phyloP scores from a whole-genome alignment of 768 basidiomycete genomes.

The Kwoniella dendrophila region DNA sequence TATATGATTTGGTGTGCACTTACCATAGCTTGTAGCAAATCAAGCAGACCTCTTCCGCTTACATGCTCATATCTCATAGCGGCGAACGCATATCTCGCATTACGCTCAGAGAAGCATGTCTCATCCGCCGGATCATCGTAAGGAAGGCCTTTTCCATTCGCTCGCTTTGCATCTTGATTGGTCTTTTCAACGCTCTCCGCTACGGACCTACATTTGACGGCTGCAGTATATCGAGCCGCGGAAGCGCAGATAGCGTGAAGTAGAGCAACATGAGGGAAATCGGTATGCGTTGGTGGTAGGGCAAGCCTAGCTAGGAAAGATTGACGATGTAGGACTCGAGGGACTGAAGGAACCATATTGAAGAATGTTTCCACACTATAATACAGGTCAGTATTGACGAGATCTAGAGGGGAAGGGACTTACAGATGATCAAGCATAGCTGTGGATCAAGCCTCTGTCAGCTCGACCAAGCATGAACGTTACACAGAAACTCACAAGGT shows the following conservation, averaged over 20 bases:
- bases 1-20: not conserved
- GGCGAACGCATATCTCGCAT: constrained; percentile 36
- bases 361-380: constrained; percentile 77
- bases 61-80: constrained; percentile 27
- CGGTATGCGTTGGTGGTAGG: constrained; percentile 68
- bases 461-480: not conserved
- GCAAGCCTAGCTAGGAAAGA: constrained; percentile 68
- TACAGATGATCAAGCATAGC: constrained; percentile 38
- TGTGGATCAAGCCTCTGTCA: not conserved
- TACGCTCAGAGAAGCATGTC: constrained; percentile 42
- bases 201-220: constrained; percentile 30
- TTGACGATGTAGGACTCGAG: constrained; percentile 67
- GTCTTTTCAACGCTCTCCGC: constrained; percentile 22
- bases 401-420: not conserved
- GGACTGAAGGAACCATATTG: constrained; percentile 72
- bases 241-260: constrained; percentile 83
- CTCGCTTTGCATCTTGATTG: constrained; percentile 15
- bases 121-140: constrained; percentile 27
- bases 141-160: constrained; percentile 10
- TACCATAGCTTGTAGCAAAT: constrained; percentile 39
- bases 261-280: constrained; percentile 70
- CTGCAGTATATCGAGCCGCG: constrained; percentile 73
- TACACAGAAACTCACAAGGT: constrained; percentile 25
- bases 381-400: not conserved
- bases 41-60: constrained; percentile 27